These are phyloP conservation scores for Lentinus tigrinus DNA, from an alignment of 768 basidiomycete genomes.

Conservation along the genomic window DNA sequence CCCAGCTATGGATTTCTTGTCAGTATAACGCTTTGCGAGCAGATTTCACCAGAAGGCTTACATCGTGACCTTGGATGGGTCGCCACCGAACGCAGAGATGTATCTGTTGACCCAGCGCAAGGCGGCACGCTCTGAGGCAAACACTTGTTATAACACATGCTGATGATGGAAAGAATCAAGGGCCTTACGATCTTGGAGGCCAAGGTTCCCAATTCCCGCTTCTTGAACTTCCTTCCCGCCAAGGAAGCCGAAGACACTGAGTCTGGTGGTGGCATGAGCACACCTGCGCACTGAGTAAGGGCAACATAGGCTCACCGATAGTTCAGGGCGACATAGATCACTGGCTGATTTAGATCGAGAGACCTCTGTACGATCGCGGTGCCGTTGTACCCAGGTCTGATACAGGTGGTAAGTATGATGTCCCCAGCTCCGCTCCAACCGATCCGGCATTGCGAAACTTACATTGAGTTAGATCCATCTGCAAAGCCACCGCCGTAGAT, in stretches of 20 bases:
- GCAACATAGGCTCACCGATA: conserved; percentile 28
- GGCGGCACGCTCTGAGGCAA: conserved; percentile 33
- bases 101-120: conserved; percentile 42
- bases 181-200: conserved; percentile 42
- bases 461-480: conserved; percentile 7
- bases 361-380: conserved; percentile 49
- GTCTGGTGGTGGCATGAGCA: neutral
- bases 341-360: conserved; percentile 40
- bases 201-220: conserved; percentile 42
- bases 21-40: too few relatives aligned
- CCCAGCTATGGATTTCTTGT: conserved; percentile 13
- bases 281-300: neutral
- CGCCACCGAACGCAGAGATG: conserved; percentile 40
- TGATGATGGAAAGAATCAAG: neutral
- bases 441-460: neutral
- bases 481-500: conserved; percentile 9
- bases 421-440: too few relatives aligned
- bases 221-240: conserved; percentile 36
- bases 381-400: conserved; percentile 35
- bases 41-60: conserved; percentile 9
- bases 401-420: conserved; percentile 34
- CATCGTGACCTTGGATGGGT: conserved; percentile 43
- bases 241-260: conserved; percentile 37
- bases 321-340: conserved; percentile 54
- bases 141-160: neutral